phyloP scores from a whole-genome alignment of 192 early-diverging fungal species.

The Backusella tuberculispora region DNA sequence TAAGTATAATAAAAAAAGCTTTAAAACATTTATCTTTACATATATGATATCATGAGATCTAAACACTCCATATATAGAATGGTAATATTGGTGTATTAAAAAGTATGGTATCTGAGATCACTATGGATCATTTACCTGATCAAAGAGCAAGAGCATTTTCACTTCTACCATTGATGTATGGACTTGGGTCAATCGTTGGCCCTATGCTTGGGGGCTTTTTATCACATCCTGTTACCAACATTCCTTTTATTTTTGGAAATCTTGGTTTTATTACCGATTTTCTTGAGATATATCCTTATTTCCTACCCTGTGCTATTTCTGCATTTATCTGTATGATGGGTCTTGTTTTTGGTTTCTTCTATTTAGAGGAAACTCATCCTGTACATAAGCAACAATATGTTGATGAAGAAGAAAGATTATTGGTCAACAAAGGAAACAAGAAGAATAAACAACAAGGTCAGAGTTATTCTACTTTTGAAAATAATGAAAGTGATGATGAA shows the following conservation, averaged over 20 bases:
- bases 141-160: slow-evolving; percentile 61
- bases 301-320: slow-evolving; percentile 72
- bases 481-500: background rate
- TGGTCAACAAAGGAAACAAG: background rate
- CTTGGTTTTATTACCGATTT: slow-evolving; percentile 39
- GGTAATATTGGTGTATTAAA: slow-evolving; percentile 74
- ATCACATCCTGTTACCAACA: slow-evolving; percentile 61
- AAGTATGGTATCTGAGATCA: slow-evolving; percentile 72
- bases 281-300: slow-evolving; percentile 64
- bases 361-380: slow-evolving; percentile 56
- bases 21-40: no score
- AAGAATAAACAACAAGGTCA: background rate
- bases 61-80: slow-evolving; percentile 38
- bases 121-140: slow-evolving; percentile 64
- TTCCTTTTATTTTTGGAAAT: slow-evolving; percentile 53
- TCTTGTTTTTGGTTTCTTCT: slow-evolving; percentile 53
- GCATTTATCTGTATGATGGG: slow-evolving; percentile 57
- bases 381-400: background rate
- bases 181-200: slow-evolving; percentile 59
- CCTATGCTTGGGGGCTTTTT: slow-evolving; percentile 71
- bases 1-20: background rate
- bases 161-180: slow-evolving; percentile 64
- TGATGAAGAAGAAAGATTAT: slow-evolving; percentile 1
- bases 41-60: background rate
- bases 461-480: slow-evolving; percentile 21